A percentile compares a stretch with the other conserved stretches of the same genome.
Conservation (phyloP, 1,139 yeast genomes). For the Suzukiozyma palmioleophila region DNA sequence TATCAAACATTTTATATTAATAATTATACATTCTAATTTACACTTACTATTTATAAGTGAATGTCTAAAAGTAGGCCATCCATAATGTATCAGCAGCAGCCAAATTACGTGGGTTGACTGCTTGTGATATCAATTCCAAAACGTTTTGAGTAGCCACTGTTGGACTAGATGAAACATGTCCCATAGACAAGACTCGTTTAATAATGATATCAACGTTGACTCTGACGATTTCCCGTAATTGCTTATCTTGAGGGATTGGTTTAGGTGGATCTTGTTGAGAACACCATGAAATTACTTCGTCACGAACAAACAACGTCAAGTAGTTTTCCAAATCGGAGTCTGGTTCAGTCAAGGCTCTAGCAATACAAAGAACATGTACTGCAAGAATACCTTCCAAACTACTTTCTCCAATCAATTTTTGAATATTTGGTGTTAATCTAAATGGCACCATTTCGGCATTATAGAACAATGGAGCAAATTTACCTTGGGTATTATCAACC, state of each 20-base stretch:
- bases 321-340: slow-evolving; percentile 87
- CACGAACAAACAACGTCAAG: slow-evolving; percentile 87
- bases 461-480: slow-evolving; percentile 83
- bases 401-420: slow-evolving; percentile 87
- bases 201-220: slow-evolving; percentile 83
- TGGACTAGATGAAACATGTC: slow-evolving; percentile 72
- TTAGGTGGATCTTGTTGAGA: slow-evolving; percentile 78
- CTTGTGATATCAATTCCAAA: slow-evolving; percentile 86
- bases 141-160: slow-evolving; percentile 89
- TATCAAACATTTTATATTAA: slow-evolving; percentile 3
- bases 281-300: slow-evolving; percentile 92
- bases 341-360: slow-evolving; percentile 85
- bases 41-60: background rate
- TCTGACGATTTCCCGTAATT: slow-evolving; percentile 80
- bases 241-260: slow-evolving; percentile 68
- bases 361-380: slow-evolving; percentile 78
- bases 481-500: slow-evolving; percentile 47
- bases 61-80: slow-evolving; percentile 80
- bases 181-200: slow-evolving; percentile 63
- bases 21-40: slow-evolving; percentile 4
- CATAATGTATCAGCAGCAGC: slow-evolving; percentile 91
- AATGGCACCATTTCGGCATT: slow-evolving; percentile 96
- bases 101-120: slow-evolving; percentile 91
- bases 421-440: slow-evolving; percentile 93
- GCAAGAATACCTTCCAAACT: slow-evolving; percentile 89